These are phyloP conservation scores for Ceratocystis smalleyi DNA, from an alignment of 2,329 filamentous ascomycete species.

Conservation along the genomic window DNA sequence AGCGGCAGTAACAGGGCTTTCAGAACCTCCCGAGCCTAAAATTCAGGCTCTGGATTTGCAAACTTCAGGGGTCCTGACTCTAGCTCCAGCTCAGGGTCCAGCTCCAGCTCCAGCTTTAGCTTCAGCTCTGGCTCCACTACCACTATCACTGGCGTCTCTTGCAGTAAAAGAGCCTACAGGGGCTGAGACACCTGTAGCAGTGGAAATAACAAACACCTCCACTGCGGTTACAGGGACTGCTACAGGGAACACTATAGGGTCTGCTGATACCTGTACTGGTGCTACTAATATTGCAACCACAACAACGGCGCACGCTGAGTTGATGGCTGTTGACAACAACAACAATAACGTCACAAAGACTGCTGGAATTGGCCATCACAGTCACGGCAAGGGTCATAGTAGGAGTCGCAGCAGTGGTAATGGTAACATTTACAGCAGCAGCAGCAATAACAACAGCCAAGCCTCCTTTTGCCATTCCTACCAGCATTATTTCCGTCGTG, in stretches of 20 bases:
- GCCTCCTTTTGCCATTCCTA: not conserved
- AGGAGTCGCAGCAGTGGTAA: not conserved
- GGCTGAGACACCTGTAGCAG: not conserved
- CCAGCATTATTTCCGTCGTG: not conserved
- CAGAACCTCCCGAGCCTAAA: not conserved
- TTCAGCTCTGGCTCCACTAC: not conserved
- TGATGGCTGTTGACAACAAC: not conserved
- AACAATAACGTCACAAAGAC: not conserved
- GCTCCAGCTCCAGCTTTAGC: not conserved
- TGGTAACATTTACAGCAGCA: slow-evolving; percentile 5
- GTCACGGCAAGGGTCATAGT: too few relatives aligned
- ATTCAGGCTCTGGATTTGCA: not conserved
- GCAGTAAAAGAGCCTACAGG: not conserved
- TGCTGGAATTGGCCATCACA: not conserved
- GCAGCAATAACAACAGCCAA: not conserved
- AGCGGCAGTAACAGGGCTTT: not conserved
- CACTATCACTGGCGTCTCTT: not conserved
- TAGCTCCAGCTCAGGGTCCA: not conserved
- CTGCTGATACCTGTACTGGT: too few relatives aligned
- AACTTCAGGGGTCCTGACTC: not conserved
- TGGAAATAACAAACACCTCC: not conserved
- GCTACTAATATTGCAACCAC: not conserved
- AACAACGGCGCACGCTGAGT: not conserved
- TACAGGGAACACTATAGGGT: too few relatives aligned
- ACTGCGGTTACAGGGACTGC: not conserved